Base-by-base conservation (phyloP, 352 stramenopile species). In the Phytophthora citrophthora region DNA sequence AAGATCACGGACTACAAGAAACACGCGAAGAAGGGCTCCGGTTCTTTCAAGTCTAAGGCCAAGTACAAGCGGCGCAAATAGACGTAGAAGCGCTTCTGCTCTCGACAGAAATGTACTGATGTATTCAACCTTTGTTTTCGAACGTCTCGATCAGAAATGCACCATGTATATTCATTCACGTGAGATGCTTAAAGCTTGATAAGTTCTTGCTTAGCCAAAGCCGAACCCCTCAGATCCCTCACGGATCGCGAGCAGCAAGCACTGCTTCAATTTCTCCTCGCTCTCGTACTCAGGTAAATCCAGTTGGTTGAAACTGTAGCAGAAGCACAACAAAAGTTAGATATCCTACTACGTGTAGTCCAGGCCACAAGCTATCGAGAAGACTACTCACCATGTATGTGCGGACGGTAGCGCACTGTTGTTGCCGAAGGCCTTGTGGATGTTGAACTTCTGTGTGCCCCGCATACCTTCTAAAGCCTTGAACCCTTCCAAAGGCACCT, bases 401-500 rank as follows among this genome's bases (percentile, higher is more conserved):
- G 97, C 97, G 13, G 88, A 94, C 11, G 91, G 91, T 43, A 97
- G 64, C 26, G 86, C 81, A 24, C 84, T 93, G 57, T 76, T 83
- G 68, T 94, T 91, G 40, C 93, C 96, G 68, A 97, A 98, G 4
- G 94, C 93, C 77, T 99, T 99, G 83, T 99, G 97, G 68, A 99
- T 99, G 70, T 97, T 99, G 75, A 99, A 99, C 72, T 99, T 99
- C 74, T 99, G 96, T 34, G 97, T 96, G 24, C 98, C 98, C 23
- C 97, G 91, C 97, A 99, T 99, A 53, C 98, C 98, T 70, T 99
- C 97, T 1, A 99, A 84, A 23, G 97, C 92, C 65, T 96, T 95
- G 74, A 99, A 99, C 18, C 98, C 98, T 74, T 98, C 94, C 16
- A 99, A 84, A 20, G 98, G 98, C 18, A 98, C 89, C 57, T 97